Base-by-base conservation (phyloP, 2,329 filamentous ascomycete genomes). In the Ophiostoma novo-ulmi region DNA sequence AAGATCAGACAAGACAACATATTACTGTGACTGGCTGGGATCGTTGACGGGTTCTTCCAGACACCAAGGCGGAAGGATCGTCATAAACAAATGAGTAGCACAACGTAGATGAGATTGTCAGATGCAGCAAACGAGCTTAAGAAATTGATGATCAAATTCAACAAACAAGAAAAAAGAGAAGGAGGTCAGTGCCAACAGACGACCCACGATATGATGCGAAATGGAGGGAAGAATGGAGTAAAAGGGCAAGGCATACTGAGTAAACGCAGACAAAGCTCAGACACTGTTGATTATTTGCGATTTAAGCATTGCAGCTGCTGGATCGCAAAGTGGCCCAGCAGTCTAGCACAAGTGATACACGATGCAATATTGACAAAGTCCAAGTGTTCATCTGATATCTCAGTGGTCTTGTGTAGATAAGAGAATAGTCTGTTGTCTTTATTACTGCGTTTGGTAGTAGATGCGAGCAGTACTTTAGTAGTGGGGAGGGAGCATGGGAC, bases 401-500 rank as follows among this genome's bases (percentile, higher is more conserved):
- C 7, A 26, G n/a, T 22, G 26, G 3, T 31, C 3, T 10, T 31
- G 10, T 58, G 14, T 10, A 58, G 52, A 17, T 39, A 39, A 48
- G 17, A 48, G 2, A 48, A 20, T 48, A 14, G 14, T 6, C 17
- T 48, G 5, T 48, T 20, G 2, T n/a, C 17, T 48, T n/a, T 8
- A 58, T 26, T 58, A n/a, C 44, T 58, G 52, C 17, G 52, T 58
- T 58, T 31, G 52, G 52, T 26, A 58, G n/a, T 14, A 58, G 52
- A 58, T 58, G 52, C n/a, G 52, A 58, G 52, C 52, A 58, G 52
- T 58, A 58, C 52, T 58, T 58, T 58, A 20, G 44, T 2, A 20
- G 44, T 20, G 17, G 17, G n/a, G 1, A 31, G 31, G 31, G 31
- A 17, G 11, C 44, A 48, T 48, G 17, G 17, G 6, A 5, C 17